Evolutionary conservation across 495 filamentous ascomycete species (phyloP).

Genomic region (Chaetomium cochliodes): DNA sequence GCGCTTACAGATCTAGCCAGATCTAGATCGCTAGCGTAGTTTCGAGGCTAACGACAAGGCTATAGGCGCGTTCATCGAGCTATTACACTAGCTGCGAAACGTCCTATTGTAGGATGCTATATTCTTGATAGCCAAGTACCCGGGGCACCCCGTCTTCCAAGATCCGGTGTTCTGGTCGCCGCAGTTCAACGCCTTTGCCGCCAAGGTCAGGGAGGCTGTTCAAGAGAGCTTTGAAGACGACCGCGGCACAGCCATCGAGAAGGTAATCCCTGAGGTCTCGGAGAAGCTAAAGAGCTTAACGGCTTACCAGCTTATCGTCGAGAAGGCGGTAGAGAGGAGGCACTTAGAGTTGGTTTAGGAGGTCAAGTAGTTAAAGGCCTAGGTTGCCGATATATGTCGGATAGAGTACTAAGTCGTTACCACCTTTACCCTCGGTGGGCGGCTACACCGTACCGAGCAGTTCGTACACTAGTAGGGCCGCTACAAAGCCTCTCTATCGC

Average conservation of each 20-base stretch:
- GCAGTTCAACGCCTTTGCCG: slow-evolving; percentile 5
- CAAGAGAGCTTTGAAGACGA: background rate
- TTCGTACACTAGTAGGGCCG: background rate
- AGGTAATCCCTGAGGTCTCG: slow-evolving; percentile 6
- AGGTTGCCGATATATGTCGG: background rate
- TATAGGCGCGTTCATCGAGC: background rate
- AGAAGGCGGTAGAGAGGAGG: slow-evolving; percentile 1
- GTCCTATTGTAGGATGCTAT: too few species aligned
- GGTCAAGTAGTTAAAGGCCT: background rate
- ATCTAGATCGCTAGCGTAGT: too few species aligned
- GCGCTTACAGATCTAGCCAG: too few species aligned
- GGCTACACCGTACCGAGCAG: too few species aligned
- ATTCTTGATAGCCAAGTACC: too few species aligned
- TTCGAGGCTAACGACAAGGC: background rate
- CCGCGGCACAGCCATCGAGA: slow-evolving; percentile 4
- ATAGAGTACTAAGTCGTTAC: slow-evolving; percentile 2
- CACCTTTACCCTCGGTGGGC: background rate
- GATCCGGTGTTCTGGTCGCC: background rate
- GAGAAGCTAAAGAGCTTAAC: slow-evolving; percentile 3
- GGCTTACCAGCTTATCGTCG: too few species aligned
- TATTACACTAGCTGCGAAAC: background rate
- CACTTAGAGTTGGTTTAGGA: background rate
- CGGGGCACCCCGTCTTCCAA: background rate
- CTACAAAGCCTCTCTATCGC: background rate
- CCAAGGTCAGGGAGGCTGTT: too few species aligned